Evolutionary conservation across 2,329 filamentous ascomycete genomes (phyloP).

Genomic region (Cordyceps cateniannulata): DNA sequence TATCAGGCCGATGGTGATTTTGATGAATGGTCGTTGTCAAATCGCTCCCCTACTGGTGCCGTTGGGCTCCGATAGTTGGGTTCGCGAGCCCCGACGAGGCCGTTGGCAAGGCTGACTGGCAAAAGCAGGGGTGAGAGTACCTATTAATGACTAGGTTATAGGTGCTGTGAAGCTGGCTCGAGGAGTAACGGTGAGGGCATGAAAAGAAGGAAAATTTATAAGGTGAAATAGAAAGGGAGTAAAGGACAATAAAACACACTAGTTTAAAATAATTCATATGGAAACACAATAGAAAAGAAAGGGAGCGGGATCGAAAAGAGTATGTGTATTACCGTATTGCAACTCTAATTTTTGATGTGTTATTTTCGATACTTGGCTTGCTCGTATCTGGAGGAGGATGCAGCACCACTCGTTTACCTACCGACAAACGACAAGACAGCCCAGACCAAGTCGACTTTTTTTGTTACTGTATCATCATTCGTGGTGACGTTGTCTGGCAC

Average conservation of each 20-base stretch:
- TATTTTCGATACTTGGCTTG: no score
- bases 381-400: no score
- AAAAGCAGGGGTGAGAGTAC: no score
- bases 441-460: neutral
- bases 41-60: neutral
- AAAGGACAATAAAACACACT: neutral
- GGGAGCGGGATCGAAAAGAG: neutral
- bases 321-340: neutral
- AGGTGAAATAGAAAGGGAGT: no score
- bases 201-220: neutral
- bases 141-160: no score
- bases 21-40: no score
- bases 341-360: no score
- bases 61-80: neutral
- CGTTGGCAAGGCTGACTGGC: slow-evolving; percentile 4
- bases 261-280: neutral
- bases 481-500: neutral
- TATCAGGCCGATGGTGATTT: no score
- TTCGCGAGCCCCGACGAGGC: neutral
- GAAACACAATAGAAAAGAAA: neutral
- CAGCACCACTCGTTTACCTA: neutral
- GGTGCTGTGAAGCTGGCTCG: no score
- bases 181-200: neutral
- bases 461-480: neutral
- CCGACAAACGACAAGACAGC: neutral